These are phyloP conservation scores for Coemansia sp. DNA, from an alignment of 192 early-diverging fungal species.

Conservation along the genomic window DNA sequence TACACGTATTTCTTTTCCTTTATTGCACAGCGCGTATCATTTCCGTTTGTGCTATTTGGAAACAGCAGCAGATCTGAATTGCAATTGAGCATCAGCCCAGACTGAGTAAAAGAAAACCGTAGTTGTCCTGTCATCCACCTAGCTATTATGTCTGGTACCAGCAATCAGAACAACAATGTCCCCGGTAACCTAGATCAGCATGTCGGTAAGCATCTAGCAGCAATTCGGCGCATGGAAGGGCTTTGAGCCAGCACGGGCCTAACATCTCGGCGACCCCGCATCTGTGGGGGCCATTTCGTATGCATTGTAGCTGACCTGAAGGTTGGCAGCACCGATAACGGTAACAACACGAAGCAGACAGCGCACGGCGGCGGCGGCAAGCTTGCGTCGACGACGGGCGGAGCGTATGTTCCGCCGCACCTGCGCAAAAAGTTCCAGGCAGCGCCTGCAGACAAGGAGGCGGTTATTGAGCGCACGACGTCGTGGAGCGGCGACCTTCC, in stretches of 20 bases:
- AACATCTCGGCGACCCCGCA: neutral
- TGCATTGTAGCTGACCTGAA: slow-evolving; percentile 66
- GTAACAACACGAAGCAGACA: slow-evolving; percentile 11
- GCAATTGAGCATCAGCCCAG: no score
- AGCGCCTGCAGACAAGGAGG: slow-evolving; percentile 33
- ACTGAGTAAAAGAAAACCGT: no score
- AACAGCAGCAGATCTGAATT: no score
- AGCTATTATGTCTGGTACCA: slow-evolving; percentile 46
- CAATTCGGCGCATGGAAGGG: neutral
- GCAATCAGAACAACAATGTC: slow-evolving; percentile 55
- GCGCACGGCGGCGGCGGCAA: slow-evolving; percentile 15
- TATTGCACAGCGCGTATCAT: no score
- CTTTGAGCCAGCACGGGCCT: no score
- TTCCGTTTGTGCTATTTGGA: no score
- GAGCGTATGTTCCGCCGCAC: slow-evolving; percentile 66
- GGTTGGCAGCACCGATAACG: slow-evolving; percentile 54
- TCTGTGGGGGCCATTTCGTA: no score
- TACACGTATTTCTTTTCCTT: no score
- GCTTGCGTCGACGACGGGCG: slow-evolving; percentile 2
- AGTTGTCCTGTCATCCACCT: no score
- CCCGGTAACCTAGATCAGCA: slow-evolving; percentile 65
- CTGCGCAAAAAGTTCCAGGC: slow-evolving; percentile 53
- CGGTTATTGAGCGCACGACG: slow-evolving; percentile 48
- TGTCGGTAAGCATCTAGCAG: slow-evolving; percentile 51
- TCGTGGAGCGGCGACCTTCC: slow-evolving; percentile 48